Evolutionary conservation across 192 early-diverging fungal species (phyloP), one percentile per base, ranked within the genome.

Genomic region (Phycomyces nitens): DNA sequence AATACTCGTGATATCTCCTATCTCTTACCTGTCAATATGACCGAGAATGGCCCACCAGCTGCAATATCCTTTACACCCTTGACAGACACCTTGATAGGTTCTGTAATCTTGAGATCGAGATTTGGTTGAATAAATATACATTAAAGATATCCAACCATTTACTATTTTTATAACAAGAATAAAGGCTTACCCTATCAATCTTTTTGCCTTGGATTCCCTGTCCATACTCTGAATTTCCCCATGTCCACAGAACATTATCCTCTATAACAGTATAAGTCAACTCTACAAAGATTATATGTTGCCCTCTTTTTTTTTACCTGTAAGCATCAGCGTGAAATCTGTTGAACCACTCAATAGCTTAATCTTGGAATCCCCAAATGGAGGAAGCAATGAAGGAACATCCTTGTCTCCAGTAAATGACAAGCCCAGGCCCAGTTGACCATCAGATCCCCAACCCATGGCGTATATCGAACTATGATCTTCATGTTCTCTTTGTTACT

Each of bases 401-500:
- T 61, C 54, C 21, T 69, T 68, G 43, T 80, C 79, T 5, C 60
- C 63, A 22, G 74, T 76, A 5, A 72, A 76, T 4, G 66, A 65
- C 10, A 68, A 62, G 1, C 87, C 86, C 18, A 83, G 64, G 14
- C 88, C 88, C 27, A 90, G 69, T 74, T 90, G 88, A 8, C 88
- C 88, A 60, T 90, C 88, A n/a, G 87, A 79, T 15, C 86, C 83
- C 88, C 88, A 90, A 38, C 88, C 88, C 87, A 90, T 87, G 0
- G 84, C 77, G 67, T 85, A 86, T 34, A 87, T 56, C 5, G 77
- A 77, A 9, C 76, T 75, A 10, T 54, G 39, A 52, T 82, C 80
- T 72, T 65, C 0, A 22, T 0, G 16, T 62, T n/a, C n/a, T n/a
- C n/a, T n/a, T n/a, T n/a, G n/a, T n/a, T n/a, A n/a, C n/a, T n/a